Evolutionary conservation across 768 basidiomycete genomes (phyloP).

Genomic region (Sistotremastrum niveocremeum): DNA sequence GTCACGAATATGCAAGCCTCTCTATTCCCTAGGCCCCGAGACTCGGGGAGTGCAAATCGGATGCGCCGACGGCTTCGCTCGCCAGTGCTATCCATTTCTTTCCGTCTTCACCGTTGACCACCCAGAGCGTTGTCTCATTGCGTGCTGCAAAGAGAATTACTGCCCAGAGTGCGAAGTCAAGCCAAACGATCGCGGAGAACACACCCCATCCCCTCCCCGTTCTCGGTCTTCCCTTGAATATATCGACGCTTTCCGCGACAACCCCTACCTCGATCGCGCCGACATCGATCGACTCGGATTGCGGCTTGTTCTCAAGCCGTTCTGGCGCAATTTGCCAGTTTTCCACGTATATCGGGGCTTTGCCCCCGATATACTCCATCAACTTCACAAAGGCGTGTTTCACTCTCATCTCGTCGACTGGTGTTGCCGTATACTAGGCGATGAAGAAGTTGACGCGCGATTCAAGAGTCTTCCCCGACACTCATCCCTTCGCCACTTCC

Average conservation of each 20-base stretch:
- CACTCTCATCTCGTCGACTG: slow-evolving; percentile 29
- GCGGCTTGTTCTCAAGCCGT: too few species aligned
- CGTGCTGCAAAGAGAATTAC: slow-evolving; percentile 9
- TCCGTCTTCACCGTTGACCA: slow-evolving; percentile 27
- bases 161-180: slow-evolving; percentile 18
- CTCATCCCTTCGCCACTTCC: slow-evolving; percentile 20
- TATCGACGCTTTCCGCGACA: too few species aligned
- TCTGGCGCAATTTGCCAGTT: slow-evolving; percentile 28
- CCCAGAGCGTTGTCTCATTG: slow-evolving; percentile 35
- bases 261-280: too few species aligned
- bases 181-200: slow-evolving; percentile 13
- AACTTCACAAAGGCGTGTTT: slow-evolving; percentile 34
- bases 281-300: too few species aligned
- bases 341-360: slow-evolving; percentile 26
- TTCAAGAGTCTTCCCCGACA: slow-evolving; percentile 9
- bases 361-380: slow-evolving; percentile 31
- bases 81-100: slow-evolving; percentile 24
- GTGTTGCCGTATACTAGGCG: slow-evolving; percentile 11
- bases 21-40: slow-evolving; percentile 19
- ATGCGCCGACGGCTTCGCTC: slow-evolving; percentile 22
- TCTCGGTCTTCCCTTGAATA: too few species aligned
- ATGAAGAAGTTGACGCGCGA: slow-evolving; percentile 7
- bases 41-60: slow-evolving; percentile 19
- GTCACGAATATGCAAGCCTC: slow-evolving; percentile 17
- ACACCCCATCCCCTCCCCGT: too few species aligned